Conservation (phyloP, 164 flowering plant genomes). For the Chloranthus sessilifolius region DNA sequence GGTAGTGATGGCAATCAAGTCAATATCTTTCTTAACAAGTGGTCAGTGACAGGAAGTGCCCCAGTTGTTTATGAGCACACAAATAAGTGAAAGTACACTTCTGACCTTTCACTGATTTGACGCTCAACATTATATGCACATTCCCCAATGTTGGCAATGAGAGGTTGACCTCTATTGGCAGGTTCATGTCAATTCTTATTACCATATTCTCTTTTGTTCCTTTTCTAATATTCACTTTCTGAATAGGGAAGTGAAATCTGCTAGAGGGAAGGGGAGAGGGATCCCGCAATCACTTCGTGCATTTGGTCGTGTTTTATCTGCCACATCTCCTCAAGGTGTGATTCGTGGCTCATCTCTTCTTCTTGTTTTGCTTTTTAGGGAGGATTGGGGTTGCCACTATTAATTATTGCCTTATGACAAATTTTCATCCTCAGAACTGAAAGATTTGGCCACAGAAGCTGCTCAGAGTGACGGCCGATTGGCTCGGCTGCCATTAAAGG, state of each 20-base stretch:
- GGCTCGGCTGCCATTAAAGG: slow-evolving; percentile 58
- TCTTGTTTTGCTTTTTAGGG: background rate
- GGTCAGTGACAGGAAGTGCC: no score
- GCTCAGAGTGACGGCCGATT: slow-evolving; percentile 69
- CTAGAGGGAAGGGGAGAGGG: slow-evolving; percentile 68
- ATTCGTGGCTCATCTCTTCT: slow-evolving; percentile 1
- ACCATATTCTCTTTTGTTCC: background rate
- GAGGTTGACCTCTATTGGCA: no score
- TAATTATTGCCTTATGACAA: no score
- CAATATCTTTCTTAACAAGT: no score
- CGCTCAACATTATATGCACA: no score
- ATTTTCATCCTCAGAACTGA: slow-evolving; percentile 40
- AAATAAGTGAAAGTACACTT: no score
- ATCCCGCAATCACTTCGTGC: slow-evolving; percentile 88
- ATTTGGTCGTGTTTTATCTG: slow-evolving; percentile 63
- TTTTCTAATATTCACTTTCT: background rate
- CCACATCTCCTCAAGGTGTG: slow-evolving; percentile 50
- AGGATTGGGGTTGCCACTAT: background rate
- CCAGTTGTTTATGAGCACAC: no score
- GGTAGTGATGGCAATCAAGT: no score
- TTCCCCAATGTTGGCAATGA: no score
- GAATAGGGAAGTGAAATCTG: slow-evolving; percentile 64
- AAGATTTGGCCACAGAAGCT: slow-evolving; percentile 56
- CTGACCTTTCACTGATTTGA: no score
- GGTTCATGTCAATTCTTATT: background rate